Evolutionary conservation across 1,284 basidiomycete genomes (phyloP).

Genomic region (Puccinia brachypodii): DNA sequence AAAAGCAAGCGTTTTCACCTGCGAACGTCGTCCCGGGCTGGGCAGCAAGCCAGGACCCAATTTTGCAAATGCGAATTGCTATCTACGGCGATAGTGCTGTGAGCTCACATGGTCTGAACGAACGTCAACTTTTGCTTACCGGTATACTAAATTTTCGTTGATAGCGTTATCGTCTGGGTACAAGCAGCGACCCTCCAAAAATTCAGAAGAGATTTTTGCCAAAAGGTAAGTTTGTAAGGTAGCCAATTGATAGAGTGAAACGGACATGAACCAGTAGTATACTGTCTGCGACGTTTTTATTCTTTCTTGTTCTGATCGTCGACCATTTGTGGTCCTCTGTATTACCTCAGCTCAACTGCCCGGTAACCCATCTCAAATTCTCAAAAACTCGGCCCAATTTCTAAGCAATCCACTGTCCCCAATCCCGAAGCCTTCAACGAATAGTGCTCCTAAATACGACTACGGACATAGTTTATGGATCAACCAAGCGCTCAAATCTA

Average conservation of each 20-base stretch:
- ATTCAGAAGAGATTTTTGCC: neutral
- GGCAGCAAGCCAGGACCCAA: constrained; percentile 32
- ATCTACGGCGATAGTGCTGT: constrained; percentile 28
- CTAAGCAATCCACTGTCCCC: neutral
- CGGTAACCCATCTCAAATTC: neutral
- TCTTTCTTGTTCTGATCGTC: too few relatives aligned
- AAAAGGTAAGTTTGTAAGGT: neutral
- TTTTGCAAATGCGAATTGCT: constrained; percentile 37
- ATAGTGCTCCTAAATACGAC: neutral
- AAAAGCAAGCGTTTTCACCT: constrained; percentile 36
- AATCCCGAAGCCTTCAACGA: neutral
- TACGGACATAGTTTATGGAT: neutral
- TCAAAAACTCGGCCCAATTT: neutral
- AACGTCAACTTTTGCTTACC: too few relatives aligned
- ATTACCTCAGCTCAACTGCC: neutral
- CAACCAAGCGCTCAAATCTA: constrained; percentile 14
- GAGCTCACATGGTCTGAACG: neutral
- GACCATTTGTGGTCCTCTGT: neutral
- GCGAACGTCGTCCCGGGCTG: constrained; percentile 29
- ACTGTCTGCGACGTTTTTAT: too few relatives aligned
- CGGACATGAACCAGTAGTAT: too few relatives aligned
- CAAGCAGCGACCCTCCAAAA: neutral
- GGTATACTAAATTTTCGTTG: neutral
- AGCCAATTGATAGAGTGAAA: too few relatives aligned
- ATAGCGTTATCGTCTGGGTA: neutral